Conservation (phyloP, 2,329 filamentous ascomycete species). For the Colletotrichum sp. region DNA sequence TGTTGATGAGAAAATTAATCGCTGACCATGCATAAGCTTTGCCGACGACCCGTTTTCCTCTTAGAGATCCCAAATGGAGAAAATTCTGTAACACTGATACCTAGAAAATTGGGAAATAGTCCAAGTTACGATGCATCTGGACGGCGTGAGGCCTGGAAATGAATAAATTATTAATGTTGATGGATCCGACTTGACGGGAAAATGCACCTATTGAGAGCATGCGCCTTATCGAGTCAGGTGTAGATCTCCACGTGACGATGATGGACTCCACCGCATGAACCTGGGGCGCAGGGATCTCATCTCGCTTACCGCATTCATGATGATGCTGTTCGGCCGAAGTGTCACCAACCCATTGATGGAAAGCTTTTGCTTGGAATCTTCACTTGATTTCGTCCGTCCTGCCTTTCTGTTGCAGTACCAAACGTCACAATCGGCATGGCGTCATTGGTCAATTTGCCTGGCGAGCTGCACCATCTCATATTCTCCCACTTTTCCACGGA, state of each 20-base stretch:
- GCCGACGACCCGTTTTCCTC: constrained; percentile 12
- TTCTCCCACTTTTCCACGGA: background rate
- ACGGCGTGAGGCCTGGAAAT: background rate
- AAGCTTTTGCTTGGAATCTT: background rate
- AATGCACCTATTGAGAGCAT: background rate
- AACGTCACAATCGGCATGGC: background rate
- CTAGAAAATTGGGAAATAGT: background rate
- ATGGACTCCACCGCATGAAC: background rate
- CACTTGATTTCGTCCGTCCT: background rate
- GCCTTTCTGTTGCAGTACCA: background rate
- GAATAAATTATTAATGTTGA: background rate
- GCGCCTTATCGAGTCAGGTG: background rate
- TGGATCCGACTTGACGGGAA: background rate
- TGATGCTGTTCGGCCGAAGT: background rate
- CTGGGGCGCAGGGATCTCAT: background rate
- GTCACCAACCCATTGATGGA: background rate
- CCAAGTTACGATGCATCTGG: background rate
- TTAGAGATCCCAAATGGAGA: background rate
- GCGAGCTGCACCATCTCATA: background rate
- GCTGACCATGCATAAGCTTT: background rate
- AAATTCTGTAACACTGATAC: background rate
- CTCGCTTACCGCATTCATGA: background rate
- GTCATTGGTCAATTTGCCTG: background rate
- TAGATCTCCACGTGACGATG: background rate
- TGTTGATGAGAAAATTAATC: background rate